Base-by-base conservation (phyloP, 1,139 yeast species). In the Protomyces macrosporus region DNA sequence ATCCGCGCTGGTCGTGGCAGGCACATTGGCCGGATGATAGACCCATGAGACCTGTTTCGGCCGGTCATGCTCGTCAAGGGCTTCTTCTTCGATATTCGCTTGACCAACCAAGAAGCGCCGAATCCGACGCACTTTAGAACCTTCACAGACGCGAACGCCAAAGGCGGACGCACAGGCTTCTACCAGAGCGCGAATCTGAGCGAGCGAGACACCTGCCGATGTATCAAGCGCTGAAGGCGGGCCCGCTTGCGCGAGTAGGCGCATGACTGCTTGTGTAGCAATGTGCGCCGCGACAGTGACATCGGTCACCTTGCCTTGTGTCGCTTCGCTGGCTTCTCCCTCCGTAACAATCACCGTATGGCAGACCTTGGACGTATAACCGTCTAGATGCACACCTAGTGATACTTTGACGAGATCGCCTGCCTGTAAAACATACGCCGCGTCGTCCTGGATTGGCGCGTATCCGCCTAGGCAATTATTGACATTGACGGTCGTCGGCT, bases 31-130 rank as follows among this genome's bases (percentile, higher is more conserved):
- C 9, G 48, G 48, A 5, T 30, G 48, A 23, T 39, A 58, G 9
- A 35, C 36, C 53, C 66, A 65, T n/a, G 56, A 67, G 6, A 67
- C 67, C 35, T 59, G 60, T 16, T 66, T 56, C 30, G 68, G 93
- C 64, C 86, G 84, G 98, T 98, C 93, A 42, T 82, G 88, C 60
- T 90, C 95, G 72, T 97, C 97, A 76, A 90, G 90, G 75, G 86
- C 87, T 70, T 90, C 97, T 72, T 86, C 83, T 77, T 93, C 98
- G 68, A 91, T 95, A 65, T 89, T 81, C 71, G 89, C 96, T 79
- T 93, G 98, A 63, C 98, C 98, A 39, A 96, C 96, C 73, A 93
- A 83, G 72, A 91, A 93, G 73, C 98, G 84, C 79, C 97, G 84
- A 67, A 91, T 81, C 75, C 97, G 83, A 77, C 98, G 86, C 52